Conservation (phyloP, 495 filamentous ascomycete genomes). For the Mytilinidion resinicola region DNA sequence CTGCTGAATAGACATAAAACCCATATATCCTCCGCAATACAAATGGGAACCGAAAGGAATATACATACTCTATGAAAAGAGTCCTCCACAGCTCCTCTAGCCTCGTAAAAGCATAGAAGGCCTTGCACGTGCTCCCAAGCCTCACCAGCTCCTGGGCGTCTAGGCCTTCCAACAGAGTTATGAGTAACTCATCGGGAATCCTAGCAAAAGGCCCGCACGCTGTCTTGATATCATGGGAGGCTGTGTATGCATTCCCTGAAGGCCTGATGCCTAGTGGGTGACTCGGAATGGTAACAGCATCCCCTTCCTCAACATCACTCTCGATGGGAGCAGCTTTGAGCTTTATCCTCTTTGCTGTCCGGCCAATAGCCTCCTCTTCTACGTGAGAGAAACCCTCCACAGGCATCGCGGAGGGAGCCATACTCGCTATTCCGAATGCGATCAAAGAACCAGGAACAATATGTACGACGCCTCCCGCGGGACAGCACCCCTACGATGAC, state of each 20-base stretch:
- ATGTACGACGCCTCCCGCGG: too few species aligned
- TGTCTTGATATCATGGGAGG: slow-evolving; percentile 57
- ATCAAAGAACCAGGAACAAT: too few species aligned
- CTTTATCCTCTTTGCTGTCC: slow-evolving; percentile 30
- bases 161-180: slow-evolving; percentile 68
- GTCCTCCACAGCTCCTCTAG: slow-evolving; percentile 88
- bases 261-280: slow-evolving; percentile 88
- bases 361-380: background rate
- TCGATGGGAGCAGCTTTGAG: slow-evolving; percentile 5
- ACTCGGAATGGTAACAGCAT: slow-evolving; percentile 49
- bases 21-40: background rate
- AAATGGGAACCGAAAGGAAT: background rate
- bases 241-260: slow-evolving; percentile 73
- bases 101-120: slow-evolving; percentile 78
- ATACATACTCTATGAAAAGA: slow-evolving; percentile 75
- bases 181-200: slow-evolving; percentile 77
- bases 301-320: slow-evolving; percentile 20
- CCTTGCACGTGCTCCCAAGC: slow-evolving; percentile 79
- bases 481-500: too few species aligned
- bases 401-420: slow-evolving; percentile 3
- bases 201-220: slow-evolving; percentile 55
- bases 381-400: background rate
- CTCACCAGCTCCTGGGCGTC: slow-evolving; percentile 55
- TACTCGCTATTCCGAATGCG: background rate
- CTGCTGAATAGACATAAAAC: too few species aligned